Conservation (phyloP, 352 stramenopile species). For the Thraustochytrium striatum region DNA sequence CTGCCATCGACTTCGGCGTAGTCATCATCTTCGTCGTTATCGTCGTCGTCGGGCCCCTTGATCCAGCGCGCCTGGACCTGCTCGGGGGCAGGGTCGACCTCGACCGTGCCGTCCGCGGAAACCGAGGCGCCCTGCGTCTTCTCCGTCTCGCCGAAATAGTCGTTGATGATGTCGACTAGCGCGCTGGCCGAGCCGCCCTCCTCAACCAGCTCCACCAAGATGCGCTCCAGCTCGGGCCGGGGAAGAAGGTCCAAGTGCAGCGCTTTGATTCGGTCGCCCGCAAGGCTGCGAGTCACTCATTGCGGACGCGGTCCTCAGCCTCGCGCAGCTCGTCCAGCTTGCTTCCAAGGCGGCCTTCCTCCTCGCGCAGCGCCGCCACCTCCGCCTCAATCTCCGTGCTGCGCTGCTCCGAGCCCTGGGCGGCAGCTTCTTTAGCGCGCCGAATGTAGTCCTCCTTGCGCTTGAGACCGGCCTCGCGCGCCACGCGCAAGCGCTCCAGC, state of each 20-base stretch:
- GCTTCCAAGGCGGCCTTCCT: background rate
- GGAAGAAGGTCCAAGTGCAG: background rate
- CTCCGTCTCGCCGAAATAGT: background rate
- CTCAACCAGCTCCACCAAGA: constrained; percentile 2
- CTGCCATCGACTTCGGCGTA: too few species aligned
- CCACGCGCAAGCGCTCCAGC: background rate
- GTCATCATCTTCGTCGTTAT: too few species aligned
- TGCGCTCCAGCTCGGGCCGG: background rate
- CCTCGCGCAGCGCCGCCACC: background rate
- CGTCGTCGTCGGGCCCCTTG: too few species aligned
- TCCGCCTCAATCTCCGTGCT: background rate
- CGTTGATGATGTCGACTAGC: background rate
- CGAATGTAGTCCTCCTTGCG: constrained; percentile 21
- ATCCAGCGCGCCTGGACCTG: too few species aligned
- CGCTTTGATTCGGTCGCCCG: background rate
- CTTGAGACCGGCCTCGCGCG: background rate
- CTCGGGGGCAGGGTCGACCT: too few species aligned
- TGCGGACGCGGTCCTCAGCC: background rate
- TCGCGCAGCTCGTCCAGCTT: background rate
- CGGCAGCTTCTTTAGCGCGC: background rate
- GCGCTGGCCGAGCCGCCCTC: background rate
- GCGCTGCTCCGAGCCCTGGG: background rate
- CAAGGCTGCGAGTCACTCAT: background rate
- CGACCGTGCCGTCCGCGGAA: too few species aligned
- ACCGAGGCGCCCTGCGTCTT: too few species aligned